These are phyloP conservation scores for Phylloporus sp. DNA, from an alignment of 768 basidiomycete genomes.

Conservation along the genomic window DNA sequence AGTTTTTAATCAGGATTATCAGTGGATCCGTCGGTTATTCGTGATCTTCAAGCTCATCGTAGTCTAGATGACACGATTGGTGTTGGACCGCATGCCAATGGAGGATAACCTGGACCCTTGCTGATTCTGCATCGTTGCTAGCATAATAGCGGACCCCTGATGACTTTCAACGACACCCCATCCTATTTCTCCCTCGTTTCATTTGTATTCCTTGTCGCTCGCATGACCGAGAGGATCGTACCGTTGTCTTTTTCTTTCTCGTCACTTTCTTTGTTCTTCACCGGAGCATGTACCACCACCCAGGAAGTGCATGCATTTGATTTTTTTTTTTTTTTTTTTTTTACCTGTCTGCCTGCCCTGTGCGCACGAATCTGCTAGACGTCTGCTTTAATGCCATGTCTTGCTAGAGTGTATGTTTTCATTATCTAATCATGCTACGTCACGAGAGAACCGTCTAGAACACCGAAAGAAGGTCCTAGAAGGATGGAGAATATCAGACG, in stretches of 20 bases:
- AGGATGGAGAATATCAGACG: conserved; percentile 24
- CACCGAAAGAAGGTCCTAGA: conserved; percentile 31
- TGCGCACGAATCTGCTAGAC: conserved; percentile 26
- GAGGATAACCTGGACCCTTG: conserved; percentile 18
- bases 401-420: conserved; percentile 14
- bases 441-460: conserved; percentile 34
- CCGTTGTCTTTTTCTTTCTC: conserved; percentile 11
- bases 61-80: conserved; percentile 62
- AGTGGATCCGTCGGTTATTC: conserved; percentile 88
- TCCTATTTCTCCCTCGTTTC: conserved; percentile 16
- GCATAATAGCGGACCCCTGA: conserved; percentile 26
- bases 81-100: conserved; percentile 29
- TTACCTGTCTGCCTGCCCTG: conserved; percentile 16
- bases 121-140: conserved; percentile 15
- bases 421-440: conserved; percentile 33
- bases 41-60: conserved; percentile 83
- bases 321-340: too few species aligned
- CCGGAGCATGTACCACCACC: conserved; percentile 26
- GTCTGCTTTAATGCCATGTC: not conserved
- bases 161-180: conserved; percentile 29
- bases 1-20: conserved; percentile 21
- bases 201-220: conserved; percentile 14
- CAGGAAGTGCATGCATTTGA: conserved; percentile 26
- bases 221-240: conserved; percentile 15
- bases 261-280: not conserved